A percentile compares a stretch with the other conserved stretches of the same genome.
Conservation (phyloP, 345 rosid genomes). For the Eucalyptus pauciflora region DNA sequence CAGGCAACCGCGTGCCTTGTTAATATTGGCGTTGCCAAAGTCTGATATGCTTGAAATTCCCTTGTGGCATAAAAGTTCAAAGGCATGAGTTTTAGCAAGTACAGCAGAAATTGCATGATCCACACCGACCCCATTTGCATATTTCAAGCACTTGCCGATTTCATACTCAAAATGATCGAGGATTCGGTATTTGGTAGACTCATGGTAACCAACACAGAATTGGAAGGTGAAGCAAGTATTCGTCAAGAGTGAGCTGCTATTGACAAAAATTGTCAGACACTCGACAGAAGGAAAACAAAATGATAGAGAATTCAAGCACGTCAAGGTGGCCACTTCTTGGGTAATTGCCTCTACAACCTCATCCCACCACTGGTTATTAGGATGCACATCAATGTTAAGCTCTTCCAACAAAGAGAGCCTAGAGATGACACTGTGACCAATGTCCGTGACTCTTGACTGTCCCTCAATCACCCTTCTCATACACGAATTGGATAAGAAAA, state of each 20-base stretch:
- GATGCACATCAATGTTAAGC: slow-evolving; percentile 5
- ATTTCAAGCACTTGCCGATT: slow-evolving; percentile 5
- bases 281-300: slow-evolving; percentile 1
- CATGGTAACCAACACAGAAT: slow-evolving; percentile 3
- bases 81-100: slow-evolving; percentile 7
- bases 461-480: too few species aligned
- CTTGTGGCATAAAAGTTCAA: slow-evolving; percentile 4
- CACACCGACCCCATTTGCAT: neutral
- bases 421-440: too few species aligned
- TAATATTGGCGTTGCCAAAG: neutral
- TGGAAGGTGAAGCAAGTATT: neutral
- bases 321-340: slow-evolving; percentile 1
- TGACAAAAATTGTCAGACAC: neutral
- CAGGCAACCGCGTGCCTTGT: neutral
- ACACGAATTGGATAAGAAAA: too few species aligned
- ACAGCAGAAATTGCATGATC: neutral
- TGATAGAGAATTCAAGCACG: slow-evolving; percentile 1
- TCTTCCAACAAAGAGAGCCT: too few species aligned
- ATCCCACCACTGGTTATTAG: neutral
- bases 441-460: too few species aligned
- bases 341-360: neutral
- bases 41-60: slow-evolving; percentile 1
- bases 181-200: neutral
- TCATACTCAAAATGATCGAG: slow-evolving; percentile 2
- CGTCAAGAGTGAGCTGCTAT: neutral